Base-by-base conservation (phyloP, 176 grass and related monocot species). In the Triticum dicoccoides region DNA sequence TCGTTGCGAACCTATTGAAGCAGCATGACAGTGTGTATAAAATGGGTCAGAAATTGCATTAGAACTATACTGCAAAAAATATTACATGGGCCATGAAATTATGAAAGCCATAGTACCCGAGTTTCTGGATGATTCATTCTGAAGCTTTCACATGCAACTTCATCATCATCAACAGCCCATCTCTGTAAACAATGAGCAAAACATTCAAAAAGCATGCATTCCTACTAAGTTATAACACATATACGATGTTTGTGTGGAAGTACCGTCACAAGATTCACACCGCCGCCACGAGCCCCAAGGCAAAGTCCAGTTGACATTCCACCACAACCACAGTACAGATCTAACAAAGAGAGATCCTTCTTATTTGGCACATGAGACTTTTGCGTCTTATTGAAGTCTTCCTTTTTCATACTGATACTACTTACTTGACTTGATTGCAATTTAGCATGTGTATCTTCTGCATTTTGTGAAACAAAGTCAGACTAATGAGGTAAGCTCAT, bases 241-340 rank as follows among this genome's bases (percentile, higher is more conserved):
- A 5, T 61, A 84, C 29, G 47, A 88, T 63, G n/a, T 76, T 65
- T 23, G 21, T n/a, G 27, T 51, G 41, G 39, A 92, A 89, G 41
- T 95, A 93, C 96, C 82, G 91, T 83, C 29, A 82, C 82, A 88
- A 98, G 93, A 88, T 92, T 95, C 73, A 92, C 84, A 82, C 86
- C 88, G 52, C 91, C 96, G 76, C 54, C 39, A 61, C 27, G 79
- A 94, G 96, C 93, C 39, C 96, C 93, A 84, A 92, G 73, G 85
- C 85, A 91, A 91, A 98, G 96, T 61, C 96, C 91, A 92, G 88
- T 95, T 84, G 96, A 98, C 96, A 98, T 95, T 84, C 96, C 96
- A 66, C 93, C 96, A 84, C 91, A 98, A 78, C 93, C 96, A 85
- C 88, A 94, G 78, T 92, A 98, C 1, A 98, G 80, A 87, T 98